A percentile compares a stretch with the other conserved stretches of the same genome.
These are phyloP conservation scores for Digitaria exilis DNA, from an alignment of 202 grass and related monocot species.

Conservation along the genomic window DNA sequence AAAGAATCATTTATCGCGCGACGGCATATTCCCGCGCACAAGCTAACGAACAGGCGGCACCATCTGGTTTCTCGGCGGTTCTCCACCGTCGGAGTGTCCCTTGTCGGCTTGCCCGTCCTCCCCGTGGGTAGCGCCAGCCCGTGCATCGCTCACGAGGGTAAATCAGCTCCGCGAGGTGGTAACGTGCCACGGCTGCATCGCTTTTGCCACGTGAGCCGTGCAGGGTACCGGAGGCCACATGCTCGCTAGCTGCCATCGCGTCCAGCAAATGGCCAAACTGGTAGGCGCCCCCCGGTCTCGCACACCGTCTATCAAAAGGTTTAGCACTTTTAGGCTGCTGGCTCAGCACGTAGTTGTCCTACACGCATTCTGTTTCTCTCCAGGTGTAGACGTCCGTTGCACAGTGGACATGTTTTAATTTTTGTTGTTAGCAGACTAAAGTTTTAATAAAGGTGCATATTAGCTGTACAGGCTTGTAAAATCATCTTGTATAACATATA, in stretches of 20 bases:
- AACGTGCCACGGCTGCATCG: not conserved
- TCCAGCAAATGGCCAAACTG: not conserved
- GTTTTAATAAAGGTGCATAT: too few relatives aligned
- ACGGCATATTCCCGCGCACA: not conserved
- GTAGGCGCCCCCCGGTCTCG: not conserved
- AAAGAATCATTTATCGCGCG: too few relatives aligned
- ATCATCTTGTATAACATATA: not conserved
- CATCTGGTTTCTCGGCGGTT: not conserved
- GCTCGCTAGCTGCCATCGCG: not conserved
- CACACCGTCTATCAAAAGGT: not conserved
- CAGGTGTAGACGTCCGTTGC: too few relatives aligned
- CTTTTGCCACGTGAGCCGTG: constrained; percentile 1
- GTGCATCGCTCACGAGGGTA: not conserved
- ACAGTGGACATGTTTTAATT: too few relatives aligned
- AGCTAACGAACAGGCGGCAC: not conserved
- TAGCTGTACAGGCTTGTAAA: not conserved
- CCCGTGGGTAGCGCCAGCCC: not conserved
- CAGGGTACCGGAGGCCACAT: not conserved
- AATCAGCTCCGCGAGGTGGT: not conserved
- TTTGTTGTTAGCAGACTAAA: too few relatives aligned
- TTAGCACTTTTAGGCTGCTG: not conserved
- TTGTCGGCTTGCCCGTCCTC: not conserved
- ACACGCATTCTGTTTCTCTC: too few relatives aligned
- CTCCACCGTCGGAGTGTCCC: not conserved
- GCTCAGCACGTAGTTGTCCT: too few relatives aligned